Evolutionary conservation across 306 rosid species (phyloP).

Genomic region (Fragaria ananassa): DNA sequence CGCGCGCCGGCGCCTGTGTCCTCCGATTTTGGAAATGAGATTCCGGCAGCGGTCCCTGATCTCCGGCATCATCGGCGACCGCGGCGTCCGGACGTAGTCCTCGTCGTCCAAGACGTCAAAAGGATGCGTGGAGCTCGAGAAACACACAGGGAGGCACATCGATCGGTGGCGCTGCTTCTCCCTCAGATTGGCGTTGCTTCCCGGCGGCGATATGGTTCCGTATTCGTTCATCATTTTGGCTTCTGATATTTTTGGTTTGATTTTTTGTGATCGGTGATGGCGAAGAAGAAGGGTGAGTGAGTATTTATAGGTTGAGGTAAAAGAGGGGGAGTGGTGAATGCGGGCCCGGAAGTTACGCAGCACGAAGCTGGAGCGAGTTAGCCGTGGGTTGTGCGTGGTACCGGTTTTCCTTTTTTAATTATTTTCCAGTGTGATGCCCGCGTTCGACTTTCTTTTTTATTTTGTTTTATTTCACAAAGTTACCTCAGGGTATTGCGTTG

Average conservation of each 20-base stretch:
- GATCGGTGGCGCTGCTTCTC: slow-evolving; percentile 13
- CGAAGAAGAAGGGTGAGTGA: neutral
- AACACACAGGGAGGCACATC: slow-evolving; percentile 27
- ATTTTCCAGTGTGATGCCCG: slow-evolving; percentile 10
- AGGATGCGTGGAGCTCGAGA: slow-evolving; percentile 18
- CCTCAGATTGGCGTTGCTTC: neutral
- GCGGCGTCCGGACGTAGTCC: slow-evolving; percentile 9
- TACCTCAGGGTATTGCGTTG: neutral
- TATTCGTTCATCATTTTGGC: slow-evolving; percentile 17
- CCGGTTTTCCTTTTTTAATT: slow-evolving; percentile 15
- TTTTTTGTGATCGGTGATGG: neutral
- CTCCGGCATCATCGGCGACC: slow-evolving; percentile 32
- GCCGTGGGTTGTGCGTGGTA: slow-evolving; percentile 39
- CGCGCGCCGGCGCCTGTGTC: neutral
- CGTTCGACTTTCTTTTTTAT: neutral
- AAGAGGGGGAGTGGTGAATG: neutral
- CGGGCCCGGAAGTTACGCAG: neutral
- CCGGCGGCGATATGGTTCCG: neutral
- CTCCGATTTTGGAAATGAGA: slow-evolving; percentile 9
- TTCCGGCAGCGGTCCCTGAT: slow-evolving; percentile 14
- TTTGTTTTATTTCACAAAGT: neutral
- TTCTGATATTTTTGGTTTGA: neutral
- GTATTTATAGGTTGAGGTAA: neutral
- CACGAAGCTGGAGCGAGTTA: slow-evolving; percentile 22
- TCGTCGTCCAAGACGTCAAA: slow-evolving; percentile 14